phyloP scores from a whole-genome alignment of 1,139 yeast genomes.

The Pichia sp. region DNA sequence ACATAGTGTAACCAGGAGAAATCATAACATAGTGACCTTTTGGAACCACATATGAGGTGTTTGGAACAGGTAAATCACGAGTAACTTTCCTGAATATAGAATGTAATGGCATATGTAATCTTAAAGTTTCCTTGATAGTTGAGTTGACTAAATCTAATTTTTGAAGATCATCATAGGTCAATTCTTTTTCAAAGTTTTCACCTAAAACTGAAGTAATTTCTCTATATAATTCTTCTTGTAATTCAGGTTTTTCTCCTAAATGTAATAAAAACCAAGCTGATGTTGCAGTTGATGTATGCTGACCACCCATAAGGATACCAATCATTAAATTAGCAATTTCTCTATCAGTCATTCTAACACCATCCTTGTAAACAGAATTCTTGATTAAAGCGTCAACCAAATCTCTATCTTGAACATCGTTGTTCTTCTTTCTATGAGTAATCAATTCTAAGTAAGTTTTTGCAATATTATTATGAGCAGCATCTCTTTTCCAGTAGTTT shows the following conservation, averaged over 20 bases:
- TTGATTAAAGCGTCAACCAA: constrained; percentile 83
- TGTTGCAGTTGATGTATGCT: constrained; percentile 95
- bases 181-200: constrained; percentile 35
- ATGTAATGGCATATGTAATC: constrained; percentile 94
- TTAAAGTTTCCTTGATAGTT: constrained; percentile 83
- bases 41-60: constrained; percentile 76
- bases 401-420: constrained; percentile 79
- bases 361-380: constrained; percentile 83
- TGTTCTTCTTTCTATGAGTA: constrained; percentile 58
- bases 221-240: constrained; percentile 70
- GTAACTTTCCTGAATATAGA: constrained; percentile 89
- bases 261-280: constrained; percentile 93
- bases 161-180: constrained; percentile 77
- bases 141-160: constrained; percentile 76
- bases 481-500: constrained; percentile 73
- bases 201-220: constrained; percentile 66
- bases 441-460: constrained; percentile 75
- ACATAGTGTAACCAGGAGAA: constrained; percentile 88
- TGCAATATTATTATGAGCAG: constrained; percentile 78
- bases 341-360: constrained; percentile 86
- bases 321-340: constrained; percentile 90
- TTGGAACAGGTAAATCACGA: constrained; percentile 72
- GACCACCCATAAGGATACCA: constrained; percentile 98
- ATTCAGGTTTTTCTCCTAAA: constrained; percentile 75
- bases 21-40: constrained; percentile 84